Evolutionary conservation across 2,329 filamentous ascomycete species (phyloP), one percentile per base, ranked within the genome.

Genomic region (Alternaria dauci): DNA sequence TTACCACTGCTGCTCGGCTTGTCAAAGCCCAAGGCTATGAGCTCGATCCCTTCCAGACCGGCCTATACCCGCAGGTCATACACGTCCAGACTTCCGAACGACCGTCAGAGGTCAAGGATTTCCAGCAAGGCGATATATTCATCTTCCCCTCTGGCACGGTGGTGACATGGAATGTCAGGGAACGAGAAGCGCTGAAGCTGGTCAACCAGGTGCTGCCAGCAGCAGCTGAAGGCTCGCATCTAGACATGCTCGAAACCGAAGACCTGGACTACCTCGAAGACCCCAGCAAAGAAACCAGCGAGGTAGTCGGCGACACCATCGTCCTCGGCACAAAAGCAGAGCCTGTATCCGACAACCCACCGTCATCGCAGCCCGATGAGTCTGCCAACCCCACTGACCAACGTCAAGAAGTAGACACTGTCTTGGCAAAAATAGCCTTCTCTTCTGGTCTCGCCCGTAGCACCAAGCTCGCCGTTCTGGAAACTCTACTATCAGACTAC

Each of bases 91-190:
- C 80, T 8, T 77, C 76, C 0, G 79, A 80, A 48, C 70, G 76
- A 52, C 69, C 77, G 7, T 69, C 74, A 18, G 75, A 77, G 59
- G 72, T 78, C 51, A 77, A 82, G 81, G 55, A 82, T 83, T 72
- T 78, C 86, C 87, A 74, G 38, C 72, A 74, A 50, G 94, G 93
- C 34, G 95, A 99, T 79, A 88, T 98, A 52, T 98, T 98, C 75
- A 89, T 99, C 58, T 99, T 99, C 68, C 93, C 94, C 8, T 97
- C 94, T 0, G 95, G 95, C 11, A 96, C 94, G 12, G 86, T 98
- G 8, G 95, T 98, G 6, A 90, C 92, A 25, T 99, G 95, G 95
- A 91, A 92, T 5, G 84, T 97, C 1, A 89, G 92, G 1, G 87
- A 93, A 62, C 88, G 90, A 58, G 87, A 93, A 18, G 89, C 93